Conservation (phyloP, 345 rosid genomes). For the Rhodomyrtus tomentosa region DNA sequence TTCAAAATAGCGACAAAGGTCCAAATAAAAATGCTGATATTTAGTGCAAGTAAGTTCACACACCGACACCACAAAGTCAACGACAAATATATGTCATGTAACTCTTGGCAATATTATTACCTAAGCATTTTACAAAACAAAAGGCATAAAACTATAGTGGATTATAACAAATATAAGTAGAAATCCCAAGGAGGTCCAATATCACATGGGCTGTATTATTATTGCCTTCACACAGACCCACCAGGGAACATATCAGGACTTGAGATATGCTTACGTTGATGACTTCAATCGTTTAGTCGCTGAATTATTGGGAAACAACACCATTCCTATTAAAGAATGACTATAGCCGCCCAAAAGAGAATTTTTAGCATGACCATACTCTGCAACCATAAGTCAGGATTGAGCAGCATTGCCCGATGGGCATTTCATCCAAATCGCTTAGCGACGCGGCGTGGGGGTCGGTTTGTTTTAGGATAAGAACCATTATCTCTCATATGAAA, state of each 20-base stretch:
- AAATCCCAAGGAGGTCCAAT: background rate
- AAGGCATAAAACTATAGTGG: background rate
- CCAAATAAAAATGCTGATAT: background rate
- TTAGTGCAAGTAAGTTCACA: background rate
- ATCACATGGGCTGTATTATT: background rate
- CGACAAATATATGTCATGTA: background rate
- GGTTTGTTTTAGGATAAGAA: background rate
- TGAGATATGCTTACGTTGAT: background rate
- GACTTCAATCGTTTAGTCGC: background rate
- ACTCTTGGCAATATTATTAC: background rate
- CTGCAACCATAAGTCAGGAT: background rate
- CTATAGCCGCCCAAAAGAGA: background rate
- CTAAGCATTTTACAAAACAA: background rate
- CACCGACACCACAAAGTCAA: background rate
- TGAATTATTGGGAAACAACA: background rate
- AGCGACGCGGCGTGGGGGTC: background rate
- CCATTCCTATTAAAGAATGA: background rate
- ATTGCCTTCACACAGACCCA: background rate
- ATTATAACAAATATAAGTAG: background rate
- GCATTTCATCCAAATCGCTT: background rate
- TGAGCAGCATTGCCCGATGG: background rate
- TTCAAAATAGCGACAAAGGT: background rate
- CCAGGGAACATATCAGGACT: background rate
- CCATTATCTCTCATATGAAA: background rate
- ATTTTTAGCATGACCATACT: background rate